A percentile compares a stretch with the other conserved stretches of the same genome.
These are phyloP conservation scores for Orbilia ellipsospora DNA, from an alignment of 2,329 filamentous ascomycete species.

Conservation along the genomic window DNA sequence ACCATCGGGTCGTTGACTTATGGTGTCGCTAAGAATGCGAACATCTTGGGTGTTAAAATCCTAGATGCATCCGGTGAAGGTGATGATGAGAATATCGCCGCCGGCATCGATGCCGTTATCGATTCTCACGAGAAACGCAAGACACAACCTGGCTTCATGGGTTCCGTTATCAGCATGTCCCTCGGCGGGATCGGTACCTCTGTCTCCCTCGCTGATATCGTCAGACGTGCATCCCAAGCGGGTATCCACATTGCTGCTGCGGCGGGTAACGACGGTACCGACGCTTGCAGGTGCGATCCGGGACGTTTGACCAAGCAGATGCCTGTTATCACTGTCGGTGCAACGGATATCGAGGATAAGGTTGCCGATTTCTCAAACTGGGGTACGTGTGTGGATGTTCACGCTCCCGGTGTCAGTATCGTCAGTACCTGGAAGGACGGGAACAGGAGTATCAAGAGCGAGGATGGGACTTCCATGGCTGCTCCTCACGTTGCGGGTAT, in stretches of 20 bases:
- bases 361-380: slow-evolving; percentile 64
- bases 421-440: slow-evolving; percentile 67
- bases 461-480: slow-evolving; percentile 67
- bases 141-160: slow-evolving; percentile 60
- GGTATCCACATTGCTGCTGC: slow-evolving; percentile 64
- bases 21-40: slow-evolving; percentile 65
- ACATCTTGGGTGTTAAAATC: slow-evolving; percentile 66
- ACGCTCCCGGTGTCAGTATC: slow-evolving; percentile 70
- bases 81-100: slow-evolving; percentile 62
- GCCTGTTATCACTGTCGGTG: slow-evolving; percentile 63
- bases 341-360: slow-evolving; percentile 61
- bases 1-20: slow-evolving; percentile 60
- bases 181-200: slow-evolving; percentile 66
- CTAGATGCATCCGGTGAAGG: slow-evolving; percentile 60
- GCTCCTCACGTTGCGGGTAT: slow-evolving; percentile 62
- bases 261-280: slow-evolving; percentile 62
- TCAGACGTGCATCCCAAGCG: slow-evolving; percentile 64
- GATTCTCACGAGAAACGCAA: slow-evolving; percentile 64
- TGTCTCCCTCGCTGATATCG: slow-evolving; percentile 66
- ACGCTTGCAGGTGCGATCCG: slow-evolving; percentile 60
- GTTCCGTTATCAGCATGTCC: slow-evolving; percentile 69
- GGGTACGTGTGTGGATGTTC: slow-evolving; percentile 68
- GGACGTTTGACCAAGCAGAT: slow-evolving; percentile 62
- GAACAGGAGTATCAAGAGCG: slow-evolving; percentile 65
- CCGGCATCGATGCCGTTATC: slow-evolving; percentile 63